Conservation (phyloP, 108 stramenopile genomes). For the Mayamaea pseudoterrestris region DNA sequence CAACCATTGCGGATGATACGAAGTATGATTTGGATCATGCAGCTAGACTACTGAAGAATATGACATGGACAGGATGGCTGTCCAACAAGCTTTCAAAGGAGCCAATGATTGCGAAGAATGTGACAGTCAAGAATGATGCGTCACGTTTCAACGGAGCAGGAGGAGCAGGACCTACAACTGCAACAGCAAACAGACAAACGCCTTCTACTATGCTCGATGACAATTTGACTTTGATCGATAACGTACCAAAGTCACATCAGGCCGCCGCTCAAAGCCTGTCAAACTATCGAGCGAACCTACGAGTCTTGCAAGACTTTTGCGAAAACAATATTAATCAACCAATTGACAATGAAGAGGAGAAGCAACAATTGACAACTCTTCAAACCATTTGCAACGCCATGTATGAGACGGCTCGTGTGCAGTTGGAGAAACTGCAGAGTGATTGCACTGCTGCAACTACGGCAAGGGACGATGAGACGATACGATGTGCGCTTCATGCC, state of each 20-base stretch:
- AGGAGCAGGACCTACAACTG: no score
- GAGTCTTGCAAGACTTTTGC: slow-evolving; percentile 29
- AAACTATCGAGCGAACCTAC: slow-evolving; percentile 40
- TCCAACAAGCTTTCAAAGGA: slow-evolving; percentile 37
- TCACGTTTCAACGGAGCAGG: no score
- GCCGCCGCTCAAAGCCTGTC: slow-evolving; percentile 34
- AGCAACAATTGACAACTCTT: slow-evolving; percentile 32
- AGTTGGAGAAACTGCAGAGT: slow-evolving; percentile 15
- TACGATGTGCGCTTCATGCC: not conserved
- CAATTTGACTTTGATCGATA: slow-evolving; percentile 13
- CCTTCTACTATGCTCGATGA: not conserved
- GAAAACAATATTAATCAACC: no score
- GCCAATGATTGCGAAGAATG: slow-evolving; percentile 11
- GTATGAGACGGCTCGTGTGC: slow-evolving; percentile 15
- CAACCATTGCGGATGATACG: slow-evolving; percentile 27
- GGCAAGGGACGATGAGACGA: no score
- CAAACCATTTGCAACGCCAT: slow-evolving; percentile 37
- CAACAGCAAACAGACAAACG: no score
- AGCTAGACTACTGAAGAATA: slow-evolving; percentile 28
- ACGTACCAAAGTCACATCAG: slow-evolving; percentile 14
- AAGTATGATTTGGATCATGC: slow-evolving; percentile 38
- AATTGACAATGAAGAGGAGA: no score
- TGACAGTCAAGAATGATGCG: not conserved
- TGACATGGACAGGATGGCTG: slow-evolving; percentile 60
- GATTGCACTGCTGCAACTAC: no score